Evolutionary conservation across 805 yeast genomes (phyloP).

Genomic region (Spathaspora girioi): DNA sequence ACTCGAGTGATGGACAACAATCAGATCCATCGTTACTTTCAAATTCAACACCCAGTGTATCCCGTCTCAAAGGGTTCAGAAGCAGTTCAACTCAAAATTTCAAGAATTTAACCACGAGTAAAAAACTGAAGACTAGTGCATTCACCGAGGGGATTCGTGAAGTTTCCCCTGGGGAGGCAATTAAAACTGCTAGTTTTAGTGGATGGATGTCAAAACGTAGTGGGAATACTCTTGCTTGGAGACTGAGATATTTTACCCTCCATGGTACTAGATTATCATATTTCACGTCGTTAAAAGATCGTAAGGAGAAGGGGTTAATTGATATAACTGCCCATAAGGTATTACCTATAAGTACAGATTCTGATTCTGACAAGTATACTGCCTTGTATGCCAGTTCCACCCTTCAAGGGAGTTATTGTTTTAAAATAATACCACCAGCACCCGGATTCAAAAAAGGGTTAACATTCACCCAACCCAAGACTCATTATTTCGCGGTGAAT

Average conservation of each 20-base stretch:
- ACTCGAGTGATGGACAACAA: neutral
- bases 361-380: conserved; percentile 71
- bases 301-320: conserved; percentile 84
- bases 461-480: conserved; percentile 93
- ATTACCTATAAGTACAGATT: conserved; percentile 53
- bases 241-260: conserved; percentile 76
- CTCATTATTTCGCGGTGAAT: conserved; percentile 95
- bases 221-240: conserved; percentile 86
- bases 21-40: conserved; percentile 9
- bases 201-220: conserved; percentile 95
- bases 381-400: conserved; percentile 90
- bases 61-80: conserved; percentile 49
- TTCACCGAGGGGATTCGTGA: conserved; percentile 83
- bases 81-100: conserved; percentile 52
- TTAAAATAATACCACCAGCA: conserved; percentile 93
- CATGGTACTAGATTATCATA: conserved; percentile 94
- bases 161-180: conserved; percentile 73
- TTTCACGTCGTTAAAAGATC: conserved; percentile 73
- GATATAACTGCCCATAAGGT: conserved; percentile 96
- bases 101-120: conserved; percentile 41
- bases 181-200: conserved; percentile 67
- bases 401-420: conserved; percentile 90
- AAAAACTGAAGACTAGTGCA: conserved; percentile 70
- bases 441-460: conserved; percentile 95
- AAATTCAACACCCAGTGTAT: conserved; percentile 14